Conservation (phyloP, 768 basidiomycete genomes). For the Chalciporus sphaerocephalus region DNA sequence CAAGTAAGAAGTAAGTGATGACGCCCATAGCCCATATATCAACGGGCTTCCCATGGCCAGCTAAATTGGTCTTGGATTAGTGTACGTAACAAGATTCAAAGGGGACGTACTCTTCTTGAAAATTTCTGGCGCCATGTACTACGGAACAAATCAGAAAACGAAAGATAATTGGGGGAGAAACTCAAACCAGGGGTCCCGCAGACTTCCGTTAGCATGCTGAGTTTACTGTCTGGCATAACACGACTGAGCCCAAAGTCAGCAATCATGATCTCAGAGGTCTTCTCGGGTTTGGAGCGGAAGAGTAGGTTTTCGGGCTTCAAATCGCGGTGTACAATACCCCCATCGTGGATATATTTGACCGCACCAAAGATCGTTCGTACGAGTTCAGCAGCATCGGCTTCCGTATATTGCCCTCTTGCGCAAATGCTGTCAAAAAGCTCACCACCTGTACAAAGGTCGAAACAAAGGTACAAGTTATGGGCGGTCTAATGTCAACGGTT, state of each 20-base stretch:
- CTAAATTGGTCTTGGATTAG: slow-evolving; percentile 32
- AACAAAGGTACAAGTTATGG: slow-evolving; percentile 90
- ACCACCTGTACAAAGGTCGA: slow-evolving; percentile 95
- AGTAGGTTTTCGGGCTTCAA: slow-evolving; percentile 97
- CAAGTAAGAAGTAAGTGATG: slow-evolving; percentile 94
- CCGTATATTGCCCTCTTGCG: slow-evolving; percentile 94
- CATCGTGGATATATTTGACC: slow-evolving; percentile 87
- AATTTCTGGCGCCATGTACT: slow-evolving; percentile 97
- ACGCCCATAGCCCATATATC: slow-evolving; percentile 99
- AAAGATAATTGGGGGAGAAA: slow-evolving; percentile 7
- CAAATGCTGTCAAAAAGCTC: slow-evolving; percentile 99
- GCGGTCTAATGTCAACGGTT: slow-evolving; percentile 52
- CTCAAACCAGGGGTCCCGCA: slow-evolving; percentile 88
- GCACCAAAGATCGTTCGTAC: slow-evolving; percentile 82
- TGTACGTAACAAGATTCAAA: background rate
- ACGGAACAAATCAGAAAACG: slow-evolving; percentile 6
- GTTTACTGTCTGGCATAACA: slow-evolving; percentile 86
- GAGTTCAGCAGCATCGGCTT: slow-evolving; percentile 87
- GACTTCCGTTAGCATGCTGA: slow-evolving; percentile 86
- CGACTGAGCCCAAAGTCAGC: slow-evolving; percentile 94
- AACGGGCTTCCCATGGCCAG: slow-evolving; percentile 91
- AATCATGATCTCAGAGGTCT: slow-evolving; percentile 89
- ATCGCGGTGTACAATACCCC: slow-evolving; percentile 94
- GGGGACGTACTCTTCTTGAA: slow-evolving; percentile 76
- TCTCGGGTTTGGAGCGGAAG: slow-evolving; percentile 81